Evolutionary conservation across 1,139 yeast genomes (phyloP).

Genomic region (Pichia sorboxylosa): DNA sequence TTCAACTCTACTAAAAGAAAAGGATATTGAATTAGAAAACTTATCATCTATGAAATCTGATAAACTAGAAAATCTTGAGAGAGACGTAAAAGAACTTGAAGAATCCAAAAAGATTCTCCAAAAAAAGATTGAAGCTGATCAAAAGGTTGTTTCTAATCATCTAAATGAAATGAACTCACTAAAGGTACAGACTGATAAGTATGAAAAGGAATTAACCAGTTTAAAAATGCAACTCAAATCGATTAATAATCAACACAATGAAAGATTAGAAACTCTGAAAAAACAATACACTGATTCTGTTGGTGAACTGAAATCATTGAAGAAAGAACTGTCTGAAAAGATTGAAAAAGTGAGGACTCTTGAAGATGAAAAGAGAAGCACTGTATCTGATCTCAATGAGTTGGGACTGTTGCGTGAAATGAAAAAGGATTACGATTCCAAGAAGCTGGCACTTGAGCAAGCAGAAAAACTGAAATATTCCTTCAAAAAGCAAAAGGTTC

Average conservation of each 20-base stretch:
- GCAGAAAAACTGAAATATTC: conserved; percentile 19
- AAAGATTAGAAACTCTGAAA: conserved; percentile 5
- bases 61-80: conserved; percentile 10
- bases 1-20: conserved; percentile 1
- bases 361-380: too few relatives aligned
- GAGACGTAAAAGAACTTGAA: conserved; percentile 18
- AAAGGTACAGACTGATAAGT: conserved; percentile 17
- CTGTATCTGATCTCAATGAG: conserved; percentile 1
- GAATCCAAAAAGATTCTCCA: conserved; percentile 4
- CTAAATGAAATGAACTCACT: conserved; percentile 26
- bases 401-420: background rate
- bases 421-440: conserved; percentile 10
- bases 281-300: conserved; percentile 3
- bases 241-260: conserved; percentile 1
- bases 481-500: conserved; percentile 27
- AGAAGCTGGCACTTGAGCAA: conserved; percentile 15
- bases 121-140: conserved; percentile 16
- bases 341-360: conserved; percentile 1
- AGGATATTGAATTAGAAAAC: conserved; percentile 4
- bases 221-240: conserved; percentile 10
- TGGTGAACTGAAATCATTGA: conserved; percentile 1
- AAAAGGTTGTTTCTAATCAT: conserved; percentile 26
- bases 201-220: conserved; percentile 12
- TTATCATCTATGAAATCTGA: conserved; percentile 3
- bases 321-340: conserved; percentile 1